A percentile compares a stretch with the other conserved stretches of the same genome.
Conservation (phyloP, 495 filamentous ascomycete species). For the Pseudomonodictys pantanalensis region DNA sequence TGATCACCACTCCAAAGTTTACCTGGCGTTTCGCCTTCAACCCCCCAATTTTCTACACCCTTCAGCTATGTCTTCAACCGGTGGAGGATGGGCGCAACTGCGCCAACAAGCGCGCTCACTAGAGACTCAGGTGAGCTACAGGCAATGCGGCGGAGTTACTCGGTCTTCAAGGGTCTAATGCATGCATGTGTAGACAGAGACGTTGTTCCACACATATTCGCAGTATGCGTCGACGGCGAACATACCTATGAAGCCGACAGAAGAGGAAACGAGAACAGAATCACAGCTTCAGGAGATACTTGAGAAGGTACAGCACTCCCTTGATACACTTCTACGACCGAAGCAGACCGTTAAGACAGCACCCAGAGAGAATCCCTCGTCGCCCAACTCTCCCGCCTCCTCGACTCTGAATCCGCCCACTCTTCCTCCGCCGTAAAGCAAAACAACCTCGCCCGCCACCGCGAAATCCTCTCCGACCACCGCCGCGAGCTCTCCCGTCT, state of each 20-base stretch:
- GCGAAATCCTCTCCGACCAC: constrained; percentile 85
- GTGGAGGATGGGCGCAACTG: constrained; percentile 91
- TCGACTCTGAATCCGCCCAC: constrained; percentile 89
- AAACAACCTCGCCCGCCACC: constrained; percentile 88
- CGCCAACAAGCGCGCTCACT: constrained; percentile 87
- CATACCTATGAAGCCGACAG: constrained; percentile 75
- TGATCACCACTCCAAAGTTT: not conserved
- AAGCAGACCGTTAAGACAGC: not conserved
- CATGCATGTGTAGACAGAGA: constrained; percentile 66
- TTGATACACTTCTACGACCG: constrained; percentile 1
- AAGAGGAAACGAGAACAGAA: constrained; percentile 80
- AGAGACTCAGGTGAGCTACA: constrained; percentile 80
- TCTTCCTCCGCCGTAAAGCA: constrained; percentile 89
- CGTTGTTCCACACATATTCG: constrained; percentile 90
- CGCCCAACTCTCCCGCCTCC: constrained; percentile 78
- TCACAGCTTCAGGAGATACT: constrained; percentile 80
- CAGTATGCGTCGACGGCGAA: constrained; percentile 82
- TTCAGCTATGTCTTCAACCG: constrained; percentile 65
- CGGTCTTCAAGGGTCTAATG: constrained; percentile 24
- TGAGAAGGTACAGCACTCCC: constrained; percentile 45
- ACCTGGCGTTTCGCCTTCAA: not conserved
- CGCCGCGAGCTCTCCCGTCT: constrained; percentile 76
- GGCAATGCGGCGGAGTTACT: constrained; percentile 6
- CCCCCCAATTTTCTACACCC: not conserved
- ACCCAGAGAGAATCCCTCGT: constrained; percentile 76